Percentiles rank a stretch among this genome's conserved stretches.
phyloP scores from a whole-genome alignment of 2,329 filamentous ascomycete species.

The Ophiostoma australiae region DNA sequence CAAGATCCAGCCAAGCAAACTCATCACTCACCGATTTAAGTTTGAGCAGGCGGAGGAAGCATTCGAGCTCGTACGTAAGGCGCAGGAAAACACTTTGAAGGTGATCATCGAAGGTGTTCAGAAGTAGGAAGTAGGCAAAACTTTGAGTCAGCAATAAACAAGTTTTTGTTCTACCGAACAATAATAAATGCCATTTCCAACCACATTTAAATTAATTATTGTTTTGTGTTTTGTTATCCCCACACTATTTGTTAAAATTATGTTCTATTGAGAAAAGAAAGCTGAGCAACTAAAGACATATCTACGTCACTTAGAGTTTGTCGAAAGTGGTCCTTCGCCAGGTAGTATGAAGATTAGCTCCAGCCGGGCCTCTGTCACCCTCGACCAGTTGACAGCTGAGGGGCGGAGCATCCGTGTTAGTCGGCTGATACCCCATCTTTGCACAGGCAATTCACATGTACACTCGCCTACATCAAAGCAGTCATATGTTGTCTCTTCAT shows the following conservation, averaged over 20 bases:
- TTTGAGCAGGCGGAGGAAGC: slow-evolving; percentile 24
- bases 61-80: slow-evolving; percentile 23
- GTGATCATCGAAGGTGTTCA: slow-evolving; percentile 14
- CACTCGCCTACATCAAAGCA: neutral
- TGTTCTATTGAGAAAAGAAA: no score
- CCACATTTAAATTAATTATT: no score
- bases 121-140: no score
- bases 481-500: neutral
- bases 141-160: neutral
- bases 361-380: neutral
- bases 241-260: no score
- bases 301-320: no score
- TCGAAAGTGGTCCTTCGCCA: no score
- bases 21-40: slow-evolving; percentile 38
- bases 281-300: neutral
- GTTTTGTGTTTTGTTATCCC: no score
- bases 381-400: neutral
- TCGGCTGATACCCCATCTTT: neutral
- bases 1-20: slow-evolving; percentile 37
- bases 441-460: neutral
- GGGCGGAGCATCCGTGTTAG: neutral
- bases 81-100: slow-evolving; percentile 25
- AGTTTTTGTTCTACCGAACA: neutral
- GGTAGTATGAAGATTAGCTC: neutral
- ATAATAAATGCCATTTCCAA: no score